Base-by-base conservation (phyloP, 768 basidiomycete species). In the Albatrellus ellisii region DNA sequence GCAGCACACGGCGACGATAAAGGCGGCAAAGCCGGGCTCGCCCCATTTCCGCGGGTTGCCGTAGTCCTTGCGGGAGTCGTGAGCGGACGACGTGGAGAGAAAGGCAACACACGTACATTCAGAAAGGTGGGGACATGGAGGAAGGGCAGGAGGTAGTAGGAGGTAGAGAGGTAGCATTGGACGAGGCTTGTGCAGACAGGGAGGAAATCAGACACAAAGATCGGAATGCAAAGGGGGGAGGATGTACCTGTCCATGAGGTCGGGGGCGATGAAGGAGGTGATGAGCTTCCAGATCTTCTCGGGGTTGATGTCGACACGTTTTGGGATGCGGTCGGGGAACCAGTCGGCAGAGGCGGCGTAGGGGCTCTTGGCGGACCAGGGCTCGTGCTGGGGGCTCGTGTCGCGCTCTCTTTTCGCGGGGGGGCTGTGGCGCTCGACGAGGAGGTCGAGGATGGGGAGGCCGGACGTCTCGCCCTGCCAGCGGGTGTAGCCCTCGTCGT, bases 381-480 rank as follows among this genome's bases (percentile, higher is more conserved):
- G 26, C 37, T 54, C 52, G 18, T 35, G 44, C 39, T 36, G 52
- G 8, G 50, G 49, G 35, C 43, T 47, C 29, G 46, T 45, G 22
- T 58, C 59, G 14, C 55, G 65, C 46, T 56, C 65, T 50, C 51
- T 41, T 57, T 62, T 64, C 44, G 53, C 48, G 10, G 62, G 54
- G 17, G 64, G 59, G 5, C 67, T 61, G 49, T 80, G 78, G 26
- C 75, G 70, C 55, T 89, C 87, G 22, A 87, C 73, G 21, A 95
- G 65, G 6, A 88, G 62, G 57, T 92, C 86, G 21, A 92, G 72
- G 4, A 94, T 72, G 4, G 91, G 91, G 0, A 94, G 71, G 20
- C 91, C 90, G 3, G 89, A 92, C 0, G 88, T 88, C 53, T 92
- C 89, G 24, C 91, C 90, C 62, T 89, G 86, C 86, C 86, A 89